phyloP scores from a whole-genome alignment of 1,139 yeast species.

The Eremothecium coryli region DNA sequence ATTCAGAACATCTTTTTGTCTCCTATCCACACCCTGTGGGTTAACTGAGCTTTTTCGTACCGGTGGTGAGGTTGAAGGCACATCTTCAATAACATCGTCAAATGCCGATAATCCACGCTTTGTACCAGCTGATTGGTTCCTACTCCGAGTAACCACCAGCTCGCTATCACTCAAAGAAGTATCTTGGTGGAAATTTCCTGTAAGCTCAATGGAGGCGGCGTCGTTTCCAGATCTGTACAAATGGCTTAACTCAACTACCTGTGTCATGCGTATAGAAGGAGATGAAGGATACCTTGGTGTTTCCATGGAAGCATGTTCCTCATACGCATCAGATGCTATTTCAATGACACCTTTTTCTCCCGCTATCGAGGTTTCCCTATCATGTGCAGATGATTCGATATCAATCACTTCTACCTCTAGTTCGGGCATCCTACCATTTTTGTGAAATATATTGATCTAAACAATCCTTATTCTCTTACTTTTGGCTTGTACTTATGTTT shows the following conservation, averaged over 20 bases:
- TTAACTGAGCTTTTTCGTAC: too few species aligned
- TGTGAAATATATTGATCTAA: too few species aligned
- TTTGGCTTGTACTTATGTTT: too few species aligned
- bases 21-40: too few species aligned
- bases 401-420: conserved; percentile 3
- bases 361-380: background rate
- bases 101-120: too few species aligned
- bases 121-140: too few species aligned
- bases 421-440: background rate
- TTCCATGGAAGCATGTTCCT: background rate
- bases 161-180: conserved; percentile 4
- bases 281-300: conserved; percentile 8
- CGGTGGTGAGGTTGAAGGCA: too few species aligned
- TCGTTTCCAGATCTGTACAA: background rate
- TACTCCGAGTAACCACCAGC: background rate
- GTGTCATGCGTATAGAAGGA: conserved; percentile 2
- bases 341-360: conserved; percentile 9
- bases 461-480: too few species aligned
- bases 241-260: background rate
- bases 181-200: conserved; percentile 7
- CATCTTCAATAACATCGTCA: too few species aligned
- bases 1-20: background rate
- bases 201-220: conserved; percentile 6
- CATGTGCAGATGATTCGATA: conserved; percentile 2
- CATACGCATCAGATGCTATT: conserved; percentile 9